Conservation (phyloP, 2,329 filamentous ascomycete species). For the Neofusicoccum laricinum region DNA sequence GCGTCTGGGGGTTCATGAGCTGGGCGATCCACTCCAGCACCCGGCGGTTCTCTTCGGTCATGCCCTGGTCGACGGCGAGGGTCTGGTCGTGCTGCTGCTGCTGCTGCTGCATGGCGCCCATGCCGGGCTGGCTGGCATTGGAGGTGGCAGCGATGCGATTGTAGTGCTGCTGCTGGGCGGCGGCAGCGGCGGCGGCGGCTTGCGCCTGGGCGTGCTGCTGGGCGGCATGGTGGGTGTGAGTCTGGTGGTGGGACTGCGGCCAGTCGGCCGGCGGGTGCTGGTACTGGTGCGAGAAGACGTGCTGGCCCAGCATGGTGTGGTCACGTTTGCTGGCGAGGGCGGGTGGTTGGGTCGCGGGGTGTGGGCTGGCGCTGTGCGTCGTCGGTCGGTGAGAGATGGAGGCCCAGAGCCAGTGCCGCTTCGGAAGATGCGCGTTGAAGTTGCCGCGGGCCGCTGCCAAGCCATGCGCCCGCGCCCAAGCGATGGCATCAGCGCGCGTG, state of each 20-base stretch:
- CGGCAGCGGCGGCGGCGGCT: constrained; percentile 50
- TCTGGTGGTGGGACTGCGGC: constrained; percentile 49
- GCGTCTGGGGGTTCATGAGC: constrained; percentile 78
- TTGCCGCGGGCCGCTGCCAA: constrained; percentile 5
- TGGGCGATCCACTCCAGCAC: constrained; percentile 94
- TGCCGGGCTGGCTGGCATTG: constrained; percentile 46
- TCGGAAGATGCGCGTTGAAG: not conserved
- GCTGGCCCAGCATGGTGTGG: constrained; percentile 49
- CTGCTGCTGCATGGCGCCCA: constrained; percentile 32
- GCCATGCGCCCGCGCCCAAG: not conserved
- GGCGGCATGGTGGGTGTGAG: constrained; percentile 36
- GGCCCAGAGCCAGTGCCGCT: not conserved
- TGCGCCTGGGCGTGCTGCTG: constrained; percentile 52
- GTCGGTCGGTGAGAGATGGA: constrained; percentile 7
- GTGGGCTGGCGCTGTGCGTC: not conserved
- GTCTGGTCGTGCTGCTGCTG: constrained; percentile 34
- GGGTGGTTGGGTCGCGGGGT: constrained; percentile 9
- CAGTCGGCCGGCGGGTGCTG: constrained; percentile 54
- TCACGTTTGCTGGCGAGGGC: constrained; percentile 11
- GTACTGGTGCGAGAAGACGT: constrained; percentile 59
- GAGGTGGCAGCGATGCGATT: constrained; percentile 69
- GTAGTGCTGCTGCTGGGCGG: constrained; percentile 58
- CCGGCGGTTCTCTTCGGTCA: constrained; percentile 86
- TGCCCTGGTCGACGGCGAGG: constrained; percentile 43
- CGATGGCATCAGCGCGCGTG: constrained; percentile 1